A percentile compares a stretch with the other conserved stretches of the same genome.
Evolutionary conservation across 2,329 filamentous ascomycete species (phyloP).

Genomic region (Kalaharituber pfeilii): DNA sequence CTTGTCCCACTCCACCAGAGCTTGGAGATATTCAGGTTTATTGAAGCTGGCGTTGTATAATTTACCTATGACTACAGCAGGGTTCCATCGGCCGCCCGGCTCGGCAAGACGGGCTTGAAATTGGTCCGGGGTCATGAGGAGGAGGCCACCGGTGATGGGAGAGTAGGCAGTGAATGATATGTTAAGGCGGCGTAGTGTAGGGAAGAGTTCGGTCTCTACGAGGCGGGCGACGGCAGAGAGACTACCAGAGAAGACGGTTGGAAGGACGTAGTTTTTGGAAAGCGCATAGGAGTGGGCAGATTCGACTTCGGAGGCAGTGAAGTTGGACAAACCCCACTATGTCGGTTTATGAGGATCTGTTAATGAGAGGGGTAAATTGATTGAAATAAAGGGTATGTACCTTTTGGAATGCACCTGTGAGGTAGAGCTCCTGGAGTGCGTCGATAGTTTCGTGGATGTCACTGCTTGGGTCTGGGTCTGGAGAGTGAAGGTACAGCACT

Average conservation of each 20-base stretch:
- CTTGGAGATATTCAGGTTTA: neutral
- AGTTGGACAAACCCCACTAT: neutral
- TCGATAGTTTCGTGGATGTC: neutral
- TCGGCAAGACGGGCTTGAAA: too few species aligned
- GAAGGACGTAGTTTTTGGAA: conserved; percentile 24
- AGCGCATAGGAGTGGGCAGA: conserved; percentile 3
- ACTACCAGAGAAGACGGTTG: conserved; percentile 33
- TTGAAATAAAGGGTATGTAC: conserved; percentile 4
- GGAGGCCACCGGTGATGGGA: conserved; percentile 27
- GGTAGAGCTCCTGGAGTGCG: neutral
- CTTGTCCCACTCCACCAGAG: neutral
- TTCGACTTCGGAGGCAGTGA: conserved; percentile 9
- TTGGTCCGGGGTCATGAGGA: conserved; percentile 9
- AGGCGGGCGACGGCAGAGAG: conserved; percentile 33
- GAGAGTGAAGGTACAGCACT: conserved; percentile 1
- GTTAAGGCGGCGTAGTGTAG: conserved; percentile 28
- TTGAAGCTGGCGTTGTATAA: neutral
- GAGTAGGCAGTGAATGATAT: conserved; percentile 33
- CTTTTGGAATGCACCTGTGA: neutral
- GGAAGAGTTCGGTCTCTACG: conserved; percentile 31
- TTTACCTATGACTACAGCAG: neutral
- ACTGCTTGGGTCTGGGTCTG: neutral
- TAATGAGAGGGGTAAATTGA: too few species aligned
- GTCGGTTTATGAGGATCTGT: too few species aligned
- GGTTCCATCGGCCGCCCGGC: neutral